Evolutionary conservation across 148 eudicot species (phyloP).

Genomic region (Limonium bicolor): DNA sequence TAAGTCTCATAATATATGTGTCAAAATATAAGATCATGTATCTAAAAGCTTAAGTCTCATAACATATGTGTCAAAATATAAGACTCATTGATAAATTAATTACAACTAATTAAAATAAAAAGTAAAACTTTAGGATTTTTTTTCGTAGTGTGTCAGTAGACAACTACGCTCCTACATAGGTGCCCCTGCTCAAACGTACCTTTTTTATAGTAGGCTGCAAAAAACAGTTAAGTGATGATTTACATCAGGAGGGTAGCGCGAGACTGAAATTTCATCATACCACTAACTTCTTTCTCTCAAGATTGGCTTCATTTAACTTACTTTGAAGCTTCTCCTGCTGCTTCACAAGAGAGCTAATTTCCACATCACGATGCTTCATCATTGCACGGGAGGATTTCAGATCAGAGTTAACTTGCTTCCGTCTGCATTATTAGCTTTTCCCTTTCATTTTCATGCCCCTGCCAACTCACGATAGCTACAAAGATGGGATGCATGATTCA

Average conservation of each 20-base stretch:
- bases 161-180: too few relatives aligned
- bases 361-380: conserved; percentile 82
- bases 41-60: too few relatives aligned
- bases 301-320: conserved; percentile 48
- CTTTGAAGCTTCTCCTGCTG: conserved; percentile 64
- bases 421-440: conserved; percentile 89
- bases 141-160: too few relatives aligned
- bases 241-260: too few relatives aligned
- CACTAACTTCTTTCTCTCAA: conserved; percentile 87
- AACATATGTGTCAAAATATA: too few relatives aligned
- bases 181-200: too few relatives aligned
- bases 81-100: too few relatives aligned
- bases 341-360: conserved; percentile 49
- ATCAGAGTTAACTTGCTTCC: conserved; percentile 71
- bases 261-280: conserved; percentile 81
- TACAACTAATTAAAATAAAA: too few relatives aligned
- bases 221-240: neutral
- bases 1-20: too few relatives aligned
- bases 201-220: neutral
- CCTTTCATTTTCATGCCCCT: conserved; percentile 84
- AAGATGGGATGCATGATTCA: too few relatives aligned
- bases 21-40: neutral
- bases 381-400: conserved; percentile 54
- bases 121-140: too few relatives aligned
- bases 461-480: too few relatives aligned